phyloP scores from a whole-genome alignment of 2,329 filamentous ascomycete species.

The Arthrobotrys sphaeroides region DNA sequence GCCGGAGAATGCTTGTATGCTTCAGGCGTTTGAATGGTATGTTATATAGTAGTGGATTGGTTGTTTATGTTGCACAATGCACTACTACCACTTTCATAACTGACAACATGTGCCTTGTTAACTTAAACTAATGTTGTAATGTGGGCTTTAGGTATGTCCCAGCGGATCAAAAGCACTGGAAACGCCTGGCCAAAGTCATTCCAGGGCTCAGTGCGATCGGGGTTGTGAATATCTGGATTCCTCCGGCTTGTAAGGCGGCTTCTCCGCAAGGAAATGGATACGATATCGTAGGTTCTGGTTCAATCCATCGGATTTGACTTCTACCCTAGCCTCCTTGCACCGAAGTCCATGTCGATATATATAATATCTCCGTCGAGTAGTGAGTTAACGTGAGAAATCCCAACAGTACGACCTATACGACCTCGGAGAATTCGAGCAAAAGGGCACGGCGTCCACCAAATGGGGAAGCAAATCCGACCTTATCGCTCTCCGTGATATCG shows the following conservation, averaged over 20 bases:
- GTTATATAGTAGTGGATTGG: too few relatives aligned
- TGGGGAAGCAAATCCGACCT: conserved; percentile 75
- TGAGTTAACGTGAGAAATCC: too few relatives aligned
- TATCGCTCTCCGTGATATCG: conserved; percentile 65
- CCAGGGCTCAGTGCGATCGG: conserved; percentile 69
- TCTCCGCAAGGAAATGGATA: conserved; percentile 72
- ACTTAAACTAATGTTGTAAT: not conserved
- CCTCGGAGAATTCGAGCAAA: conserved; percentile 77
- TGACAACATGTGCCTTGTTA: not conserved
- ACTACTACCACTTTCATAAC: not conserved
- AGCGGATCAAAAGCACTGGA: conserved; percentile 70
- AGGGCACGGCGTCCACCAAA: conserved; percentile 71
- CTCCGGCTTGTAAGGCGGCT: conserved; percentile 75
- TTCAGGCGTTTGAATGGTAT: conserved; percentile 75
- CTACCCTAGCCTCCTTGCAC: too few relatives aligned
- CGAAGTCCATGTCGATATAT: not conserved
- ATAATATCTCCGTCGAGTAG: not conserved
- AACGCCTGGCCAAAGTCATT: conserved; percentile 67
- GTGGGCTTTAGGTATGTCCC: conserved; percentile 68
- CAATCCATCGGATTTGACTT: too few relatives aligned
- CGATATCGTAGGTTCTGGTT: conserved; percentile 63
- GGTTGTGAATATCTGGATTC: conserved; percentile 73
- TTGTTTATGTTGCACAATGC: too few relatives aligned
- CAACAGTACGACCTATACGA: conserved; percentile 73
- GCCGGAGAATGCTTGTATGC: conserved; percentile 62